These are phyloP conservation scores for Scopulariopsis brevicaulis DNA, from an alignment of 2,329 filamentous ascomycete species.

Conservation along the genomic window DNA sequence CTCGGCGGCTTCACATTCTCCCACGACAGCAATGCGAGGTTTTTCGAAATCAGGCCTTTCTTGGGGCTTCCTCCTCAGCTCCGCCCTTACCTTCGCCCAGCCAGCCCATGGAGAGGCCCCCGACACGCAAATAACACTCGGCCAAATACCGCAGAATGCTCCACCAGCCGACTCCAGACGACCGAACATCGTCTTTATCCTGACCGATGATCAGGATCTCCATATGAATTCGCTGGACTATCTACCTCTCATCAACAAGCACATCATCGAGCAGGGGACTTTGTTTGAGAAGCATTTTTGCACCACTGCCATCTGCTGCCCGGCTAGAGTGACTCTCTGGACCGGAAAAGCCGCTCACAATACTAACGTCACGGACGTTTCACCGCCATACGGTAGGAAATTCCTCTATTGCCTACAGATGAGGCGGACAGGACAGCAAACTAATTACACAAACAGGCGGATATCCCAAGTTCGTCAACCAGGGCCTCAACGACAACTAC, in stretches of 20 bases:
- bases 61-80: background rate
- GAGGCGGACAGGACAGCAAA: background rate
- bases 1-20: background rate
- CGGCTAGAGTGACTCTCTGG: conserved; percentile 47
- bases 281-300: conserved; percentile 50
- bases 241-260: conserved; percentile 41
- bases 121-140: conserved; percentile 4
- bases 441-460: conserved; percentile 13
- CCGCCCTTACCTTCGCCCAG: background rate
- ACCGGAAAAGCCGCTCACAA: conserved; percentile 54
- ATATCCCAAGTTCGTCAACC: conserved; percentile 41
- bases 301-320: conserved; percentile 54
- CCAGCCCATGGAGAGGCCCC: background rate
- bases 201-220: conserved; percentile 57
- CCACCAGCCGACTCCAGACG: background rate
- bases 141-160: background rate
- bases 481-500: conserved; percentile 56
- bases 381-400: conserved; percentile 36
- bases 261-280: conserved; percentile 44
- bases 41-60: background rate
- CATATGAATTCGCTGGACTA: conserved; percentile 49
- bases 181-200: conserved; percentile 52
- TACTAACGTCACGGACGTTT: conserved; percentile 47
- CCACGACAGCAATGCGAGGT: background rate
- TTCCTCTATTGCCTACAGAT: conserved; percentile 26